A percentile compares a stretch with the other conserved stretches of the same genome.
Conservation (phyloP, 2,329 filamentous ascomycete genomes). For the Ceratocystis huliohia region DNA sequence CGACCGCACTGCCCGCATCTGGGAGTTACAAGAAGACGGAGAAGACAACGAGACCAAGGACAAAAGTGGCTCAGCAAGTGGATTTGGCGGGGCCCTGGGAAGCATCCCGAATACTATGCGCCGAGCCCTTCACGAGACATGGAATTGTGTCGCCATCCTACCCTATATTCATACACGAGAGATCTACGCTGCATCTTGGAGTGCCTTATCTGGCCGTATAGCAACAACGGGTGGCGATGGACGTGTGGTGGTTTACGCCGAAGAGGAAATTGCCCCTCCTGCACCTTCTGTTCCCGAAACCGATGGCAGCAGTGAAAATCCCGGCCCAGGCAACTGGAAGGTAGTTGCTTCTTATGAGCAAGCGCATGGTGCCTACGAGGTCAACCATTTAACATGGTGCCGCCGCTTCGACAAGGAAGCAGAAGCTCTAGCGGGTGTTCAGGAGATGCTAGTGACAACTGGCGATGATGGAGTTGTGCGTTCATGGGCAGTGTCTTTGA, state of each 20-base stretch:
- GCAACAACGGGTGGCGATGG: constrained; percentile 88
- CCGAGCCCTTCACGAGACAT: constrained; percentile 63
- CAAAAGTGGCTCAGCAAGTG: constrained; percentile 27
- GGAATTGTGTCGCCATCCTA: constrained; percentile 64
- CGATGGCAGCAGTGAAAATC: background rate
- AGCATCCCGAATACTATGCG: constrained; percentile 81
- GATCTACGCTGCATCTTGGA: constrained; percentile 80
- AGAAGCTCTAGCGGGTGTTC: constrained; percentile 39
- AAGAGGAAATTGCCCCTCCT: constrained; percentile 31
- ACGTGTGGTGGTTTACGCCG: constrained; percentile 64
- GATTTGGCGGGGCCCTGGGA: constrained; percentile 34
- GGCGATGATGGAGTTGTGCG: constrained; percentile 84
- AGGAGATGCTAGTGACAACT: constrained; percentile 81
- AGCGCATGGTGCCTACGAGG: constrained; percentile 82
- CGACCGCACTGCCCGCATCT: constrained; percentile 66
- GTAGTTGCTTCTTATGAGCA: constrained; percentile 55
- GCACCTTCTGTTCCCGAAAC: constrained; percentile 14
- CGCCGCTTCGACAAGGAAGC: constrained; percentile 55
- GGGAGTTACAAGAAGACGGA: constrained; percentile 50
- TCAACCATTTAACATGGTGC: constrained; percentile 88
- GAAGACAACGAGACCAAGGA: constrained; percentile 31
- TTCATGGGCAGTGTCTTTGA: constrained; percentile 54
- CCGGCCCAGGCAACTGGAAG: constrained; percentile 48
- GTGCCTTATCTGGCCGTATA: constrained; percentile 58
- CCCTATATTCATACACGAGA: constrained; percentile 66